A percentile compares a stretch with the other conserved stretches of the same genome.
Conservation (phyloP, 2,329 filamentous ascomycete genomes). For the Seiridium cupressi region DNA sequence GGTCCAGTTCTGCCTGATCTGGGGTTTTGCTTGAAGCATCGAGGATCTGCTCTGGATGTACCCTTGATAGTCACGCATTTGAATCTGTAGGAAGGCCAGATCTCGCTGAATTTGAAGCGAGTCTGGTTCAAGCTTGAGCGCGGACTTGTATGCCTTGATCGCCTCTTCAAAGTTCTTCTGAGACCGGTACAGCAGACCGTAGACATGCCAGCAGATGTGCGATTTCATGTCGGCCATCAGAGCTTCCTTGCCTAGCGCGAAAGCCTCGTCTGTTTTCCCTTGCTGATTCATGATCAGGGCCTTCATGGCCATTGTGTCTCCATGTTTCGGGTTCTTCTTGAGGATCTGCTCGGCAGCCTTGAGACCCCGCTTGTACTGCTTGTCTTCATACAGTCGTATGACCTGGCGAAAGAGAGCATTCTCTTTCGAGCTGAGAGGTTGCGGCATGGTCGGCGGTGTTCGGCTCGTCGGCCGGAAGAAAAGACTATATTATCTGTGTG, state of each 20-base stretch:
- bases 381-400: constrained; percentile 94
- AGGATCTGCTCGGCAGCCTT: constrained; percentile 97
- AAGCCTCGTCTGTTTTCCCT: constrained; percentile 91
- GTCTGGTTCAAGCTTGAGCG: constrained; percentile 88
- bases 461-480: constrained; percentile 9
- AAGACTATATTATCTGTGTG: constrained; percentile 1
- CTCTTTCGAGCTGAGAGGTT: constrained; percentile 82
- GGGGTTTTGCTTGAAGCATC: constrained; percentile 83
- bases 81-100: constrained; percentile 86
- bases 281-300: constrained; percentile 92
- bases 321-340: constrained; percentile 91
- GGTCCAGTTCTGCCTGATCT: constrained; percentile 91
- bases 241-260: constrained; percentile 86
- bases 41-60: constrained; percentile 85
- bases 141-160: constrained; percentile 98
- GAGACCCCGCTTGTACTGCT: constrained; percentile 93
- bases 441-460: constrained; percentile 55
- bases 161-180: constrained; percentile 99
- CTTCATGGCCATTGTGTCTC: constrained; percentile 98
- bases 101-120: constrained; percentile 93
- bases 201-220: constrained; percentile 99
- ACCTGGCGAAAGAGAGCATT: constrained; percentile 90
- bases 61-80: constrained; percentile 93
- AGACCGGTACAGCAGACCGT: constrained; percentile 87
- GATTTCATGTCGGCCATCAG: constrained; percentile 97